phyloP scores from a whole-genome alignment of 1,139 yeast genomes.

The Barnettozyma hawaiiensis region DNA sequence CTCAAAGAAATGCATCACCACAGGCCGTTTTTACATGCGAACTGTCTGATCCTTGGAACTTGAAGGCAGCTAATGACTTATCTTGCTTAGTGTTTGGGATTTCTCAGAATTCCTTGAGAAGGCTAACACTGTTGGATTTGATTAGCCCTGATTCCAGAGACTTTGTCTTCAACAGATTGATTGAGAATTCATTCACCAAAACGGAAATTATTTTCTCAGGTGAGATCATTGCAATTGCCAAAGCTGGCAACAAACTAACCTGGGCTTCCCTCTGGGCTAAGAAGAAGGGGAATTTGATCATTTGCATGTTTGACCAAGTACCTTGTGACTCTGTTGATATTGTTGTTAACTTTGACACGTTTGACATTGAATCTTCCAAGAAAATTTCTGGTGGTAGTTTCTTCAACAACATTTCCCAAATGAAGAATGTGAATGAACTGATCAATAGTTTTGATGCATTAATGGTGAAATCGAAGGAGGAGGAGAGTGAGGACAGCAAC shows the following conservation, averaged over 20 bases:
- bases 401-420: slow-evolving; percentile 25
- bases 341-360: slow-evolving; percentile 23
- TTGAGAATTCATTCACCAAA: slow-evolving; percentile 27
- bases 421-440: slow-evolving; percentile 26
- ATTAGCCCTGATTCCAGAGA: slow-evolving; percentile 70
- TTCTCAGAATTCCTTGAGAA: slow-evolving; percentile 55
- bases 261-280: slow-evolving; percentile 92
- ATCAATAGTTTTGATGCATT: slow-evolving; percentile 27
- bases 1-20: slow-evolving; percentile 63
- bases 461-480: slow-evolving; percentile 27
- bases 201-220: slow-evolving; percentile 50
- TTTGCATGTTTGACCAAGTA: slow-evolving; percentile 84
- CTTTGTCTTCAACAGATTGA: slow-evolving; percentile 54
- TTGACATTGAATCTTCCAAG: slow-evolving; percentile 18
- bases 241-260: slow-evolving; percentile 46
- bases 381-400: slow-evolving; percentile 28
- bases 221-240: slow-evolving; percentile 44
- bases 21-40: slow-evolving; percentile 84
- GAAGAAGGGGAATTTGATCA: slow-evolving; percentile 59
- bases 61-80: slow-evolving; percentile 82
- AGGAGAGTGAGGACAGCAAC: slow-evolving; percentile 17
- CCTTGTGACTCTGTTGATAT: slow-evolving; percentile 76
- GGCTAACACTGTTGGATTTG: slow-evolving; percentile 66
- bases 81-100: slow-evolving; percentile 88
- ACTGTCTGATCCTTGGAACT: slow-evolving; percentile 68